A percentile compares a stretch with the other conserved stretches of the same genome.
Evolutionary conservation across 1,284 basidiomycete species (phyloP).

Genomic region (Garcileccinum viscosum): DNA sequence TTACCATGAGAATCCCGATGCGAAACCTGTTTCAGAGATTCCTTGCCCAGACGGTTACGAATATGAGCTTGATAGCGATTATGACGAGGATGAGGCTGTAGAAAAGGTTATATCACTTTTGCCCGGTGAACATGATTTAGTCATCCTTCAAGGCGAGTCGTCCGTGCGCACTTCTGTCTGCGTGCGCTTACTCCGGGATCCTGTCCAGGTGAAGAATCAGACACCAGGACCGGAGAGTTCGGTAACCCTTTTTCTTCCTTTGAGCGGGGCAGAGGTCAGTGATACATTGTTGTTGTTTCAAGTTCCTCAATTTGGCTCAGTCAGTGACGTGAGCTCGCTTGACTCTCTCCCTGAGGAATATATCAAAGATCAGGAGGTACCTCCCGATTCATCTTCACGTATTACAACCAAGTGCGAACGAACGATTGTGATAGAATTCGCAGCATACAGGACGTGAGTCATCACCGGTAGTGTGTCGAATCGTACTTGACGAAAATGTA

Average conservation of each 20-base stretch:
- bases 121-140: background rate
- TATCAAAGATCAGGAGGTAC: background rate
- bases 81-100: slow-evolving; percentile 20
- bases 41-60: slow-evolving; percentile 20
- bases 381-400: background rate
- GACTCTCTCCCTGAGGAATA: slow-evolving; percentile 10
- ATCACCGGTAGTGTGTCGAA: background rate
- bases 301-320: slow-evolving; percentile 20
- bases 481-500: slow-evolving; percentile 7
- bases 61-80: slow-evolving; percentile 36
- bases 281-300: background rate
- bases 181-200: background rate
- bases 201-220: slow-evolving; percentile 11
- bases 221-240: slow-evolving; percentile 1
- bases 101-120: background rate
- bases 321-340: background rate
- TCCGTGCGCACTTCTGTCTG: background rate
- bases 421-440: slow-evolving; percentile 21
- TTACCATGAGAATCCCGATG: background rate
- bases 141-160: slow-evolving; percentile 11
- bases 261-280: slow-evolving; percentile 18
- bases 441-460: slow-evolving; percentile 37
- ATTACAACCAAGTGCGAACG: slow-evolving; percentile 4
- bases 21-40: slow-evolving; percentile 11
- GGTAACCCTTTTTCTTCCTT: slow-evolving; percentile 12